Conservation (phyloP, 805 yeast species). For the Saturnispora besseyi region DNA sequence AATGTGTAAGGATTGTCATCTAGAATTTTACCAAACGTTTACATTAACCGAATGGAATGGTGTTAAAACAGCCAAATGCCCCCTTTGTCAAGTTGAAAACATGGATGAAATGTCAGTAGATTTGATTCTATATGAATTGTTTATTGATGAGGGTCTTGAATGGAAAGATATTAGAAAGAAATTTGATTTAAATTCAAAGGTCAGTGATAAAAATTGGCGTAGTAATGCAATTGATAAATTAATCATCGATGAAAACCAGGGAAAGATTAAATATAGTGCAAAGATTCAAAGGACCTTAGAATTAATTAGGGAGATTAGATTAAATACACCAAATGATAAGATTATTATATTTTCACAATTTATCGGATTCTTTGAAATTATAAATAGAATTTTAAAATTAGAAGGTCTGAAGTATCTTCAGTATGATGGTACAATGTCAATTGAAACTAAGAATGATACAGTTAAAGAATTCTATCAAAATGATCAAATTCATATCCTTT, state of each 20-base stretch:
- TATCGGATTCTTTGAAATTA: constrained; percentile 64
- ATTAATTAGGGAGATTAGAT: constrained; percentile 43
- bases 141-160: constrained; percentile 24
- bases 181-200: constrained; percentile 18
- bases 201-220: constrained; percentile 22
- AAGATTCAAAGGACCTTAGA: constrained; percentile 58
- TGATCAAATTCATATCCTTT: constrained; percentile 43
- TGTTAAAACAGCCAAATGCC: constrained; percentile 40
- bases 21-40: constrained; percentile 40
- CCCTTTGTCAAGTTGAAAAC: constrained; percentile 38
- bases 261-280: constrained; percentile 50
- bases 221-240: constrained; percentile 21
- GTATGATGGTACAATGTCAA: constrained; percentile 79
- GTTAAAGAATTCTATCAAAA: constrained; percentile 58
- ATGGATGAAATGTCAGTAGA: constrained; percentile 34
- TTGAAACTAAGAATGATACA: constrained; percentile 53
- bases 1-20: constrained; percentile 52
- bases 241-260: constrained; percentile 25
- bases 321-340: constrained; percentile 54
- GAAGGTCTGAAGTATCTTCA: constrained; percentile 42
- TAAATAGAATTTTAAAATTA: constrained; percentile 42
- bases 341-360: constrained; percentile 81
- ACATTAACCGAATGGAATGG: constrained; percentile 28
- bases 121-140: constrained; percentile 44
- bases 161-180: constrained; percentile 20